Base-by-base conservation (phyloP, 1,284 basidiomycete genomes). In the Trichosporon faecale region DNA sequence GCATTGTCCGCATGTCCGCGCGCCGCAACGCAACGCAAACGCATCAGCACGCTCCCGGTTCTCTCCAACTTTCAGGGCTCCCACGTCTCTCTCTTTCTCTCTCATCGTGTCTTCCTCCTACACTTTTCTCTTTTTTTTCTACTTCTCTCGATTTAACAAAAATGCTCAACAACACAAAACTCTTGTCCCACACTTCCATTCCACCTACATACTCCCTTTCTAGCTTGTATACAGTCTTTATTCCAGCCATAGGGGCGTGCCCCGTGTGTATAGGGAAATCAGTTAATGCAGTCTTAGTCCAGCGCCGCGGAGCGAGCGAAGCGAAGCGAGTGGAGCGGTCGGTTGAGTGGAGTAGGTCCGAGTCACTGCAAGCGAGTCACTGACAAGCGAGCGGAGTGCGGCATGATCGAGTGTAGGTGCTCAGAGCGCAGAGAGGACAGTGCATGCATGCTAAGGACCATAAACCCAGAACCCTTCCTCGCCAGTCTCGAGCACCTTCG, bases 391-490 rank as follows among this genome's bases (percentile, higher is more conserved):
- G 12, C 37, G 33, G 33, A 9, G 33, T 33, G 33, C 33, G 4
- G 33, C 33, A 33, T n/a, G 33, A 33, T 9, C 5, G 33, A 33
- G 33, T 5, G 9, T 33, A 33, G n/a, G 9, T 33, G 33, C 9
- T 5, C 33, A 33, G 33, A 33, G 33, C 33, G 33, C 33, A n/a
- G n/a, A n/a, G n/a, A n/a, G n/a, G n/a, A n/a, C n/a, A n/a, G n/a
- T n/a, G n/a, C 33, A 33, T 52, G 21, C 49, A 52, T 52, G 11
- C 55, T 57, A 61, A 16, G 57, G 29, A 4, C 57, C 72, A 70
- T 74, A 78, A 1, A 76, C 74, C 68, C 65, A 76, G 66, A 78
- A 77, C n/a, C 74, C 74, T 21, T 67, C 65, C 7, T 14, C 66
- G 1, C 7, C 35, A 29, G 68, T 61, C n/a, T 72, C 64, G 11